Evolutionary conservation across 2,329 filamentous ascomycete genomes (phyloP).

Genomic region (Endoconidiophora laricicola): DNA sequence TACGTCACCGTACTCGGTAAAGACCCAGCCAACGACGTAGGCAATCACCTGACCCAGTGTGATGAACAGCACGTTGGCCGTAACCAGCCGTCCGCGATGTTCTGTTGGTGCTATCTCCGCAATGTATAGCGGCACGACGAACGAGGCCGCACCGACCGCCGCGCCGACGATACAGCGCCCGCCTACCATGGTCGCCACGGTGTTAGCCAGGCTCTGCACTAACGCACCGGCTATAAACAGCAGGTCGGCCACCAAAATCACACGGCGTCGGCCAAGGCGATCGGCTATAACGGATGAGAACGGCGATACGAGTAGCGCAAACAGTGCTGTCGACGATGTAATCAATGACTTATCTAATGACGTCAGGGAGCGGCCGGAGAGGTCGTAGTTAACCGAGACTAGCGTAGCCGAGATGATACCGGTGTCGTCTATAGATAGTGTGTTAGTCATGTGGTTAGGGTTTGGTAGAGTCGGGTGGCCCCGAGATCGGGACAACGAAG

Average conservation of each 20-base stretch:
- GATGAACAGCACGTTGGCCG: conserved; percentile 66
- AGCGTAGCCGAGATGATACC: conserved; percentile 54
- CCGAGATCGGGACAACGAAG: neutral
- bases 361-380: conserved; percentile 38
- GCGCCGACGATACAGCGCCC: conserved; percentile 55
- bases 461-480: neutral
- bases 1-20: conserved; percentile 37
- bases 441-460: neutral
- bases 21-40: conserved; percentile 66
- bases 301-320: conserved; percentile 47
- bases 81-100: conserved; percentile 64
- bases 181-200: conserved; percentile 46
- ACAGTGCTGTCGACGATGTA: conserved; percentile 51
- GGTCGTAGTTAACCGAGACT: conserved; percentile 43
- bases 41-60: conserved; percentile 80
- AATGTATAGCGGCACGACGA: conserved; percentile 78
- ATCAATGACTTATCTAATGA: conserved; percentile 54
- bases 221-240: conserved; percentile 54
- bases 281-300: conserved; percentile 49
- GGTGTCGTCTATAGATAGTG: conserved; percentile 36
- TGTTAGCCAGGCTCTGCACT: conserved; percentile 41
- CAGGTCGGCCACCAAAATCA: conserved; percentile 45
- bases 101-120: conserved; percentile 66
- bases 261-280: conserved; percentile 40
- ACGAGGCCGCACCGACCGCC: conserved; percentile 59